Conservation (phyloP, 257 asterid genomes). For the Solanum verrucosum region DNA sequence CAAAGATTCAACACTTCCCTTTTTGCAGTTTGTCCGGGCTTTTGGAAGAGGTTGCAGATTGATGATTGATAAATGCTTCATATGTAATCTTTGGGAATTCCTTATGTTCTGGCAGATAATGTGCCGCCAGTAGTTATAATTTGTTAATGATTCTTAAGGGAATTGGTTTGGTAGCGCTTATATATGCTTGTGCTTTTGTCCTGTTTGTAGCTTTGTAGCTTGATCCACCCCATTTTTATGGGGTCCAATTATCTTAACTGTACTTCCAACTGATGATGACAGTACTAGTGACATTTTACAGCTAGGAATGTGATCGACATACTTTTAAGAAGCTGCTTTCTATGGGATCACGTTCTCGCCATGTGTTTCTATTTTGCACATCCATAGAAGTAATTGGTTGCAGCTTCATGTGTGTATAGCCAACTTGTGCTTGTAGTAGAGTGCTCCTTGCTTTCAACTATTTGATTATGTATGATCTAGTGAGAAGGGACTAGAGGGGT, state of each 20-base stretch:
- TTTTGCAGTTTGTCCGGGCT: slow-evolving; percentile 17
- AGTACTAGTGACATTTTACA: not conserved
- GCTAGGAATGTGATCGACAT: not conserved
- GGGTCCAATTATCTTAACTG: not conserved
- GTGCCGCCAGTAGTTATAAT: not conserved
- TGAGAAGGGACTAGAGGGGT: not conserved
- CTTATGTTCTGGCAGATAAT: not conserved
- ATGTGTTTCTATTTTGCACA: not conserved
- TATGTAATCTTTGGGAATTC: not conserved
- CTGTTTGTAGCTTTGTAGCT: not conserved
- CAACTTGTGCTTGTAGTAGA: not conserved
- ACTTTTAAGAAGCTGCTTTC: not conserved
- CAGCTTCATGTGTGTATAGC: not conserved
- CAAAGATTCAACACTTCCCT: not conserved
- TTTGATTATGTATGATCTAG: not conserved
- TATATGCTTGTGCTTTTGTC: not conserved
- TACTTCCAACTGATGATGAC: not conserved
- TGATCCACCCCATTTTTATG: not conserved
- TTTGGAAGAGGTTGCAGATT: slow-evolving; percentile 5
- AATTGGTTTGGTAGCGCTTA: not conserved
- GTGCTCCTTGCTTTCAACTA: not conserved
- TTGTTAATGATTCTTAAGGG: not conserved
- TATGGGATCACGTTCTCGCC: not conserved
- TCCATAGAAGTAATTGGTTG: not conserved
- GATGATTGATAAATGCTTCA: not conserved